Percentiles rank a stretch among this genome's conserved stretches.
These are phyloP conservation scores for Diplotaxis tenuifolia DNA, from an alignment of 345 rosid species.

Conservation along the genomic window DNA sequence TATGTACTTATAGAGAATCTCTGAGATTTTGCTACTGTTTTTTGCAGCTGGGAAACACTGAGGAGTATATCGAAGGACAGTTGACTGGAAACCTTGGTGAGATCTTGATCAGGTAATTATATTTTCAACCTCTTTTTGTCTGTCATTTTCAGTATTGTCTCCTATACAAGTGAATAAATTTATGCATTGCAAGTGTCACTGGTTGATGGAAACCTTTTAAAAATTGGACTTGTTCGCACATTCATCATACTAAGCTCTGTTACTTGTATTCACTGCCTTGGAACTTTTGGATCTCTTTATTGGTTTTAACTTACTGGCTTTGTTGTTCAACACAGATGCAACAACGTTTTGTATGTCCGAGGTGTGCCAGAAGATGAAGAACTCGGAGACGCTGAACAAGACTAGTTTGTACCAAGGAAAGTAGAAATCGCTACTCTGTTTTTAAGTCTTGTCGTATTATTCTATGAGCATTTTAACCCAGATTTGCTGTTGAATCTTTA, in stretches of 20 bases:
- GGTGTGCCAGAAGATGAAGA: constrained; percentile 98
- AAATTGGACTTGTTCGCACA: background rate
- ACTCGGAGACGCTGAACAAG: constrained; percentile 71
- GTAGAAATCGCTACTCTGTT: background rate
- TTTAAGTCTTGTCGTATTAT: background rate
- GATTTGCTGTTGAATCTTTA: background rate
- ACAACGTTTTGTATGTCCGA: constrained; percentile 83
- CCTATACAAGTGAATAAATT: background rate
- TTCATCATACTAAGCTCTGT: background rate
- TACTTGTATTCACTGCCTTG: background rate
- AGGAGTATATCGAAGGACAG: constrained; percentile 84
- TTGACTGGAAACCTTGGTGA: constrained; percentile 87
- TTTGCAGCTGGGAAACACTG: constrained; percentile 80
- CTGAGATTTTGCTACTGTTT: constrained; percentile 9
- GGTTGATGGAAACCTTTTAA: background rate
- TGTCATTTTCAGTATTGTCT: background rate
- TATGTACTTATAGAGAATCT: background rate
- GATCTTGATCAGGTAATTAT: constrained; percentile 73
- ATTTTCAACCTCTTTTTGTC: background rate
- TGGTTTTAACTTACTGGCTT: background rate
- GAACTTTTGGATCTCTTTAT: background rate
- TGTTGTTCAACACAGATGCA: constrained; percentile 59
- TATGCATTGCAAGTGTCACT: background rate
- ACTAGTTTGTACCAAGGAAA: constrained; percentile 25
- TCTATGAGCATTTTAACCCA: background rate